Evolutionary conservation across 2,329 filamentous ascomycete species (phyloP).

Genomic region (Epichloe scottii): DNA sequence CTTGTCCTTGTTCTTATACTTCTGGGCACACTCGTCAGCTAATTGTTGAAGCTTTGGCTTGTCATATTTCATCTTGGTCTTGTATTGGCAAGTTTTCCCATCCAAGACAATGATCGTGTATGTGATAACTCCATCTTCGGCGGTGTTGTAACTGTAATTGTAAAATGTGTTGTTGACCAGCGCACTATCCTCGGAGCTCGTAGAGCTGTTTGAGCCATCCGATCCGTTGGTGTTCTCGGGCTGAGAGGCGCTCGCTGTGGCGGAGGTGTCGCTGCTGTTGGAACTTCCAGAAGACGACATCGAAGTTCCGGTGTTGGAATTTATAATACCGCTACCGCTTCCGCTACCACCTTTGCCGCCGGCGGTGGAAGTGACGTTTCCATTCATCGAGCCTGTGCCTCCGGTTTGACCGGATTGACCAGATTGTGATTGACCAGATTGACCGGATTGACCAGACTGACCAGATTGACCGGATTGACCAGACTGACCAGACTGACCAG

Average conservation of each 20-base stretch:
- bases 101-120: not conserved
- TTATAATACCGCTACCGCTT: too few species aligned
- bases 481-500: accelerated
- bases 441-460: too few species aligned
- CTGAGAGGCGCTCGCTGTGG: not conserved
- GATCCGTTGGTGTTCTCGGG: not conserved
- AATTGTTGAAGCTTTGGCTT: not conserved
- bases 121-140: not conserved
- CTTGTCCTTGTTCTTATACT: not conserved
- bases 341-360: too few species aligned
- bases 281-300: not conserved
- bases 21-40: not conserved
- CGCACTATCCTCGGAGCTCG: not conserved
- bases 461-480: too few species aligned
- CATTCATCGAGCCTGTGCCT: too few species aligned
- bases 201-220: not conserved
- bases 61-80: not conserved
- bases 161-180: not conserved
- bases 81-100: not conserved
- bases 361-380: too few species aligned
- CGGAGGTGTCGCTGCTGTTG: not conserved
- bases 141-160: not conserved
- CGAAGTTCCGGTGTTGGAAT: too few species aligned
- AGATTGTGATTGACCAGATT: too few species aligned
- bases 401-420: too few species aligned